Conservation (phyloP, 805 yeast species). For the Pichia heedii region DNA sequence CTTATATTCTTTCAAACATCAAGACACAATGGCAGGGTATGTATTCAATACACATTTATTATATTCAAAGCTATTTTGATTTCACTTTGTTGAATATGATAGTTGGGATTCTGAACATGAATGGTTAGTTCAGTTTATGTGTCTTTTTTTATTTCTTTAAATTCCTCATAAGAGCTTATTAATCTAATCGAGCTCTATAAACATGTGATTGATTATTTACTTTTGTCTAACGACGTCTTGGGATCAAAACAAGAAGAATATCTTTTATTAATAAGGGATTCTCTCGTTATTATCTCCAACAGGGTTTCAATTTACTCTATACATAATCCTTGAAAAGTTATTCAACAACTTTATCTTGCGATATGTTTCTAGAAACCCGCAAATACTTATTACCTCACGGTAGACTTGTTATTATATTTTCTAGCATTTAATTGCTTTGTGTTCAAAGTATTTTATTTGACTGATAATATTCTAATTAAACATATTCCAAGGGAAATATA, state of each 20-base stretch:
- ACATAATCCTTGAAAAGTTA: constrained; percentile 18
- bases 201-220: constrained; percentile 3
- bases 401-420: not conserved
- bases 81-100: no score
- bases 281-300: constrained; percentile 27
- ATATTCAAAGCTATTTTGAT: not conserved
- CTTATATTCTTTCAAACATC: not conserved
- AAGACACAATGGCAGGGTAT: not conserved
- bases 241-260: constrained; percentile 25
- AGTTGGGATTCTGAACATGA: no score
- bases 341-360: not conserved
- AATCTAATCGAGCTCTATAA: constrained; percentile 9
- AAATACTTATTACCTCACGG: not conserved
- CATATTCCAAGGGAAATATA: constrained; percentile 28
- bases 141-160: not conserved
- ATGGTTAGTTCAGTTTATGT: not conserved
- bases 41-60: not conserved
- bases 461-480: constrained; percentile 11
- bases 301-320: constrained; percentile 17
- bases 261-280: not conserved
- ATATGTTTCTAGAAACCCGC: not conserved
- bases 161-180: constrained; percentile 5
- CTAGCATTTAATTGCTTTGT: not conserved
- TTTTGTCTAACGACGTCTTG: constrained; percentile 20
- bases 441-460: not conserved